These are phyloP conservation scores for Claviceps sp. DNA, from an alignment of 2,329 filamentous ascomycete species.

Conservation along the genomic window DNA sequence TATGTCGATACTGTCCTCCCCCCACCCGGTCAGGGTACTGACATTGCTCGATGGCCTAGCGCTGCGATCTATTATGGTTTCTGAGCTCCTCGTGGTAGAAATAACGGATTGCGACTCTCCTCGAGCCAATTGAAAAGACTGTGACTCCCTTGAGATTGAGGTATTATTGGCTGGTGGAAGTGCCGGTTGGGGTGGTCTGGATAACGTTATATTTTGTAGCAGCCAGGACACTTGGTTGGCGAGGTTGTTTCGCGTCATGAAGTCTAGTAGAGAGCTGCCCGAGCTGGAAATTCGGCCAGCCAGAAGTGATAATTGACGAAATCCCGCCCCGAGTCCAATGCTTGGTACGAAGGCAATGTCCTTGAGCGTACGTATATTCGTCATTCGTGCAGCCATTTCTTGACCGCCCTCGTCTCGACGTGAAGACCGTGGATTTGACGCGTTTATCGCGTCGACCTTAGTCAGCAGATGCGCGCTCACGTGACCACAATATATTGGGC, in stretches of 20 bases:
- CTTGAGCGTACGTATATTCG: not conserved
- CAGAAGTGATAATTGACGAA: slow-evolving; percentile 2
- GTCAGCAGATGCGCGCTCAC: slow-evolving; percentile 16
- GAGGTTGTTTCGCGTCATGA: slow-evolving; percentile 52
- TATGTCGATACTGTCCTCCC: slow-evolving; percentile 12
- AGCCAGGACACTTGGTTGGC: slow-evolving; percentile 44
- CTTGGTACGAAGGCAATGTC: not conserved
- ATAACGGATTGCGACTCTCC: not conserved
- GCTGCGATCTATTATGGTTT: not conserved
- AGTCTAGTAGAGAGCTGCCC: slow-evolving; percentile 20
- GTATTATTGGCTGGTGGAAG: slow-evolving; percentile 20
- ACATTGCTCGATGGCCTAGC: slow-evolving; percentile 5
- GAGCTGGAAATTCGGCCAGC: not conserved
- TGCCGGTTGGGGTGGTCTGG: slow-evolving; percentile 25
- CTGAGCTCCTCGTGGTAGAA: not conserved
- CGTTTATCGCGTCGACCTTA: slow-evolving; percentile 20
- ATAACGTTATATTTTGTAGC: slow-evolving; percentile 31
- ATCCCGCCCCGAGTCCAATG: not conserved
- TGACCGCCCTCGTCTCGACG: not conserved
- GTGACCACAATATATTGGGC: slow-evolving; percentile 3
- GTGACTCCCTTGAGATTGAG: slow-evolving; percentile 12
- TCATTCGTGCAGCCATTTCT: not conserved
- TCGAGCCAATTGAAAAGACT: slow-evolving; percentile 12
- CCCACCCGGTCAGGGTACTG: slow-evolving; percentile 13
- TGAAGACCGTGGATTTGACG: slow-evolving; percentile 5